Evolutionary conservation across 179 eudicot species (phyloP), one percentile per base, ranked within the genome.

Genomic region (Camellia oleifera): DNA sequence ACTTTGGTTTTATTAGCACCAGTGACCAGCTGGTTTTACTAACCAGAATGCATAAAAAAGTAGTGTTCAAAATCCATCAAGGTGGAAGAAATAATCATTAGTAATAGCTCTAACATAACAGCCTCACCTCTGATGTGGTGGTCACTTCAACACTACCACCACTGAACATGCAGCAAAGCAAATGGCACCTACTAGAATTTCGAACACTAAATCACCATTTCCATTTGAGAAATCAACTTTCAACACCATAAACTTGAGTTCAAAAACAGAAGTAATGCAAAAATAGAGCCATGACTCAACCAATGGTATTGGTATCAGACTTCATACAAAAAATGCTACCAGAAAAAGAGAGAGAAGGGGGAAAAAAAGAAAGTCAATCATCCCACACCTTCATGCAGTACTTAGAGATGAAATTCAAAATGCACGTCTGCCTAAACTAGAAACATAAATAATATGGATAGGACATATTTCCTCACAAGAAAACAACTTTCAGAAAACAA

Each of bases 401-500:
- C 46, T 32, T n/a, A 76, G 77, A 45, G 45, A 61, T 10, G 15
- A 76, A 62, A 76, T 42, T 56, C 17, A 18, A 71, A 71, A 71
- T 15, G n/a, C 32, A 50, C 44, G 73, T 45, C 54, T 7, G 50
- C 53, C 73, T 13, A 44, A 69, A 45, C 54, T n/a, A 50, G 13
- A 42, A 76, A 45, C 50, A 18, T 60, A 17, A 20, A 45, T 20
- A 7, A 9, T 50, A 32, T 14, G 9, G 46, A 50, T 6, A 45
- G 32, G 53, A 75, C 68, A 56, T 7, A 60, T 60, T 18, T 58
- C 23, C 67, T 61, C 14, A 4, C 20, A 46, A 63, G 44, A 69
- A 76, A 63, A 63, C 18, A 13, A 63, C 58, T 63, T 62, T 76
- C 20, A 18, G 0, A 44, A 20, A 46, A 18, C 32, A 75, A 73